Percentiles rank a stretch among this genome's conserved stretches.
phyloP scores from a whole-genome alignment of 106 monocot genomes.

The Dendrobium huoshanense region DNA sequence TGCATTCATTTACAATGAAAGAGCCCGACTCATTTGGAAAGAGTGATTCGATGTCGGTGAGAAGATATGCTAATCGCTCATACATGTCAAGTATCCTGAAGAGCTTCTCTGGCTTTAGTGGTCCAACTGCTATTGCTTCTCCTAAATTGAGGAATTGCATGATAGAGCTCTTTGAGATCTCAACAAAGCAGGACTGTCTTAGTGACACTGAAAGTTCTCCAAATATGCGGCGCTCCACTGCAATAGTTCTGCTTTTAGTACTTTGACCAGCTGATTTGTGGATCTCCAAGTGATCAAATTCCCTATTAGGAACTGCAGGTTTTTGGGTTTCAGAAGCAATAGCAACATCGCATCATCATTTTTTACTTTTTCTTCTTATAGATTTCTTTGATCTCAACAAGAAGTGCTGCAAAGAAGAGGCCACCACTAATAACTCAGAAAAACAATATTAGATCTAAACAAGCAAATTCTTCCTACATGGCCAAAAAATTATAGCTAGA shows the following conservation, averaged over 20 bases:
- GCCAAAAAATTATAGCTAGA: not conserved
- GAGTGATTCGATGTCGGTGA: constrained; percentile 27
- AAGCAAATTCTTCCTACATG: too few species aligned
- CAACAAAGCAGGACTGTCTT: constrained; percentile 45
- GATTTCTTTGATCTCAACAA: constrained; percentile 74
- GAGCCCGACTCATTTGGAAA: constrained; percentile 29
- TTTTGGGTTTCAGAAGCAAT: constrained; percentile 56
- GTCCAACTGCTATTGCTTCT: constrained; percentile 53
- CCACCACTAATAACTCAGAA: too few species aligned
- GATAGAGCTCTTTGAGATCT: constrained; percentile 40
- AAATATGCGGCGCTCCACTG: constrained; percentile 18
- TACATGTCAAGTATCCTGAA: constrained; percentile 67
- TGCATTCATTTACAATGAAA: constrained; percentile 41
- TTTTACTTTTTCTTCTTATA: constrained; percentile 46
- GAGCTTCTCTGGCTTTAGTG: constrained; percentile 48
- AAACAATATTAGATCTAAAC: too few species aligned
- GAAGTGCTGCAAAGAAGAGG: constrained; percentile 32
- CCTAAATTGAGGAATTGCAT: constrained; percentile 55
- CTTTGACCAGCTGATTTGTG: constrained; percentile 55
- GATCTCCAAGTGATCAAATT: constrained; percentile 55
- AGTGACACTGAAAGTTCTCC: constrained; percentile 22
- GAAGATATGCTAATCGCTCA: constrained; percentile 38
- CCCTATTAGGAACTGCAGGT: constrained; percentile 42
- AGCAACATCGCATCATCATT: constrained; percentile 45
- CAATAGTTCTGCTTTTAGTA: not conserved